Evolutionary conservation across 2,329 filamentous ascomycete species (phyloP), one percentile per base, ranked within the genome.

Genomic region (Botrytis sinoallii): DNA sequence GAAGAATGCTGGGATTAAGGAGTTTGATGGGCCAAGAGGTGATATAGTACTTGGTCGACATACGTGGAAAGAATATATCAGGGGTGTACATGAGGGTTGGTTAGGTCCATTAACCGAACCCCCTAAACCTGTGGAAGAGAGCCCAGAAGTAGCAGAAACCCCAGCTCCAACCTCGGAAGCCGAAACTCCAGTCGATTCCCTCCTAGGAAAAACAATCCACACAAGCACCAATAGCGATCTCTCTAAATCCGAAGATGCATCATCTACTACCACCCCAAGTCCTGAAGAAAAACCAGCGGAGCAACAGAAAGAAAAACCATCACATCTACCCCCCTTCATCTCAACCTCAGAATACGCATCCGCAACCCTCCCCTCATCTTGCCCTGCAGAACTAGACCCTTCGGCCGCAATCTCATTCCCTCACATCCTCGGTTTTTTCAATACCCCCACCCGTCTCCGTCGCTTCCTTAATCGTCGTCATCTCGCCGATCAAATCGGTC

Each of bases 61-160:
- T 81, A 91, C 95, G 16, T 99, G 96, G 96, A 99, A 98, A 84
- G 96, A 99, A 83, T 99, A 98, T 82, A 85, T 98, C 38, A 88
- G 95, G 74, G 96, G 96, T 64, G 81, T 98, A 77, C 96, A 99
- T 81, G 96, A 99, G 83, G 96, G 96, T 73, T 99, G 96, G 95
- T 85, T 99, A 38, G 95, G 96, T 0, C 94, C 96, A 12, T 84
- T 97, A 61, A 89, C 92, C 74, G 83, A 89, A 73, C 92, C 92
- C 2, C 79, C 81, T 42, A 81, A 84, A 71, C 81, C 81, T 73
- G 80, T 69, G 29, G 74, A 77, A 29, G 72, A 79, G 76, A 77
- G 42, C 38, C 60, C 79, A 44, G 55, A 67, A 64, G 8, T 14
- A n/a, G 48, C 48, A 52, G 48, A 52, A n/a, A 52, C 48, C 48